A percentile compares a stretch with the other conserved stretches of the same genome.
These are phyloP conservation scores for Cucurbita pepo DNA, from an alignment of 306 rosid genomes.

Conservation along the genomic window DNA sequence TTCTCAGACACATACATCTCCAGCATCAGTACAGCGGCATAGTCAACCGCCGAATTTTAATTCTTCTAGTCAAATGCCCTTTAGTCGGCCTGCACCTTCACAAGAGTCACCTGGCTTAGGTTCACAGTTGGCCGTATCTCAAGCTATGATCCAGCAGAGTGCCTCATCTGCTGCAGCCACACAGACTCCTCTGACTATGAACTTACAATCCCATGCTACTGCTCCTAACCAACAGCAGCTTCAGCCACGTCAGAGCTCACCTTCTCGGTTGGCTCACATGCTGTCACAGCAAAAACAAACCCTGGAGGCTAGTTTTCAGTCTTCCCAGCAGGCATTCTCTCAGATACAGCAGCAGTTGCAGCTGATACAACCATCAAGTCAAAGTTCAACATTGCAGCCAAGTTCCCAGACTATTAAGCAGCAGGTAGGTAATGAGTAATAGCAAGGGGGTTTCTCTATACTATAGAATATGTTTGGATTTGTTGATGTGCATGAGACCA, in stretches of 20 bases:
- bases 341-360: conserved; percentile 88
- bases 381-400: conserved; percentile 43
- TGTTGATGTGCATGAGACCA: not conserved
- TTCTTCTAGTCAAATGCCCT: conserved; percentile 35
- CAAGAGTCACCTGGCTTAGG: conserved; percentile 34
- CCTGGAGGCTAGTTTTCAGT: conserved; percentile 87
- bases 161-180: conserved; percentile 29
- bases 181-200: conserved; percentile 30
- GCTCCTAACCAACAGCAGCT: conserved; percentile 35
- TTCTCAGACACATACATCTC: conserved; percentile 28
- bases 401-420: conserved; percentile 43
- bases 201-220: conserved; percentile 26
- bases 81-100: conserved; percentile 24
- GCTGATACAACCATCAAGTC: conserved; percentile 73
- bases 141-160: conserved; percentile 39
- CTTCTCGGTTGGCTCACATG: conserved; percentile 88
- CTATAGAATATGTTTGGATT: not conserved
- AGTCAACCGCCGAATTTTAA: conserved; percentile 45
- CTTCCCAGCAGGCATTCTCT: conserved; percentile 90
- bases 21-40: conserved; percentile 34
- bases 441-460: not conserved
- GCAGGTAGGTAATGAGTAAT: conserved; percentile 56
- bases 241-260: conserved; percentile 53
- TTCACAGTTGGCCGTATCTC: conserved; percentile 47
- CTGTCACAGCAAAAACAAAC: conserved; percentile 77